A percentile compares a stretch with the other conserved stretches of the same genome.
Evolutionary conservation across 768 basidiomycete genomes (phyloP).

Genomic region (Xerocomus spinulosus): DNA sequence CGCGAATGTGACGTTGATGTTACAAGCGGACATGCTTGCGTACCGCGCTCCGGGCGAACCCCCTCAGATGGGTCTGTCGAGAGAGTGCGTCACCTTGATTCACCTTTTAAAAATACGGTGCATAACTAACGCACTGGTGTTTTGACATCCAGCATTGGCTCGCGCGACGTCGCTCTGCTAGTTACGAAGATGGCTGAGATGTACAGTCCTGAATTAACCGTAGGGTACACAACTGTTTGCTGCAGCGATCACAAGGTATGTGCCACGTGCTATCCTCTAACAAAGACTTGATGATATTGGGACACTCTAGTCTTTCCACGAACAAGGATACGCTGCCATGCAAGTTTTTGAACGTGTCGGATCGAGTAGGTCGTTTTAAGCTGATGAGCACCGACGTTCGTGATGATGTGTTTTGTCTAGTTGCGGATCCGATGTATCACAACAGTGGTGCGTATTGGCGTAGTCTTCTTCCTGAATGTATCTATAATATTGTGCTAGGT

Average conservation of each 20-base stretch:
- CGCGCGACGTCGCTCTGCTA: slow-evolving; percentile 69
- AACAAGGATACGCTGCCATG: slow-evolving; percentile 80
- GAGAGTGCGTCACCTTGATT: slow-evolving; percentile 41
- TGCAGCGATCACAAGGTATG: slow-evolving; percentile 87
- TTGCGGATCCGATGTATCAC: slow-evolving; percentile 88
- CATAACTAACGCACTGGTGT: neutral
- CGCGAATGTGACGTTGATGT: slow-evolving; percentile 73
- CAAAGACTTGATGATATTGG: neutral
- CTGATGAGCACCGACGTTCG: neutral
- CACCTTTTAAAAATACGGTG: neutral
- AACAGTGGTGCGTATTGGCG: slow-evolving; percentile 53
- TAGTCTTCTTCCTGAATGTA: neutral
- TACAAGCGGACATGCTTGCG: slow-evolving; percentile 91
- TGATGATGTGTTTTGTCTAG: slow-evolving; percentile 32
- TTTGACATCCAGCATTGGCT: slow-evolving; percentile 56
- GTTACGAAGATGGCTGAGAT: slow-evolving; percentile 70
- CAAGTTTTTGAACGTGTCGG: slow-evolving; percentile 88
- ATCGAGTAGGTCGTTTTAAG: slow-evolving; percentile 42
- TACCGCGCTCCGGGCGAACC: slow-evolving; percentile 79
- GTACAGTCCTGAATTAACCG: slow-evolving; percentile 74
- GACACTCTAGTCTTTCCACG: slow-evolving; percentile 59
- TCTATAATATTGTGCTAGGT: slow-evolving; percentile 34
- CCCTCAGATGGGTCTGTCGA: slow-evolving; percentile 77
- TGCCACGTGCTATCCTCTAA: neutral
- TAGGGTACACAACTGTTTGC: slow-evolving; percentile 73